Conservation (phyloP, 208 protist species). For the Crithidia acanthocephali region DNA sequence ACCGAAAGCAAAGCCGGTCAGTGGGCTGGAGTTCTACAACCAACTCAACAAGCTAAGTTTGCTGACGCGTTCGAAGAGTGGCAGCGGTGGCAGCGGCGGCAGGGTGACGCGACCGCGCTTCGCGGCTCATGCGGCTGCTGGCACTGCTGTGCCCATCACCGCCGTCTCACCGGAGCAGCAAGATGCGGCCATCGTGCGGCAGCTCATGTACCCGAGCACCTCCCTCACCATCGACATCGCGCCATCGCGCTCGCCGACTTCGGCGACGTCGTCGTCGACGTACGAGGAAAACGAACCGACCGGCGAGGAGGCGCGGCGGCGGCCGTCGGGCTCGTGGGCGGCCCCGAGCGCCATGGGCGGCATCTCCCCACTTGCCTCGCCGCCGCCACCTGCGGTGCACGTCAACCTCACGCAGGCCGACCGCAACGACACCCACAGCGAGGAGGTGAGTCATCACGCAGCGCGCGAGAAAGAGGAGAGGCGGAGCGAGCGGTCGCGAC, state of each 20-base stretch:
- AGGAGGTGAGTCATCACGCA: not conserved
- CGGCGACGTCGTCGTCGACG: not conserved
- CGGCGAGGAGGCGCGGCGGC: constrained; percentile 2
- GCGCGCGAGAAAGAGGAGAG: not conserved
- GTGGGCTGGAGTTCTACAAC: constrained; percentile 37
- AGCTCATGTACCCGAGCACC: constrained; percentile 14
- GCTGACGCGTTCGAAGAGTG: constrained; percentile 6
- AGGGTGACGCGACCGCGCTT: not conserved
- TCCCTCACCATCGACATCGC: constrained; percentile 16
- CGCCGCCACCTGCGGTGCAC: constrained; percentile 1
- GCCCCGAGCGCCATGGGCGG: not conserved
- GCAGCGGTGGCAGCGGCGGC: not conserved
- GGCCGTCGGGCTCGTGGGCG: not conserved
- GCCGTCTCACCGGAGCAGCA: not conserved
- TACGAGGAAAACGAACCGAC: not conserved
- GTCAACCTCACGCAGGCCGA: not conserved
- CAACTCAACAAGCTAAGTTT: constrained; percentile 33
- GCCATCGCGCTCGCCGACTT: not conserved
- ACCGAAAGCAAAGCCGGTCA: not conserved
- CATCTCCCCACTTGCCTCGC: not conserved
- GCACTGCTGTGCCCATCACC: no score
- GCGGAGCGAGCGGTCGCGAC: not conserved
- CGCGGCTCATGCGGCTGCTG: not conserved
- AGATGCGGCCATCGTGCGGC: constrained; percentile 9
- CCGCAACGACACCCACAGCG: not conserved